phyloP scores from a whole-genome alignment of 495 filamentous ascomycete genomes.

The Penicillium herquei region DNA sequence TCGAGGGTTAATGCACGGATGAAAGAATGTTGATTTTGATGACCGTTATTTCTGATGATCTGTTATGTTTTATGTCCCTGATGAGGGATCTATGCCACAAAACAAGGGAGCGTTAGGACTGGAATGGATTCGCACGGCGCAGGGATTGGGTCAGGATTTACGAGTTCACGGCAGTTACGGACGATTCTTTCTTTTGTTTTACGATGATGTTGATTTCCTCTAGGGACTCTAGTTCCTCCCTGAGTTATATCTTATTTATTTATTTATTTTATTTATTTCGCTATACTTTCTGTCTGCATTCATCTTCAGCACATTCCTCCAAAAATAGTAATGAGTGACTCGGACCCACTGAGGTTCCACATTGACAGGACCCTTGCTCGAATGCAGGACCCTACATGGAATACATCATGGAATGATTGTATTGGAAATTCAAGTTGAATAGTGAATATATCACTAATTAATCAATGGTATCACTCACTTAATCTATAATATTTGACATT shows the following conservation, averaged over 20 bases:
- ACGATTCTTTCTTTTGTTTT: not conserved
- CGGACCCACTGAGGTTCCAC: constrained; percentile 7
- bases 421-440: too few relatives aligned
- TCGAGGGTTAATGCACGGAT: constrained; percentile 31
- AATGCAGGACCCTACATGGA: not conserved
- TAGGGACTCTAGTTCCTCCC: too few relatives aligned
- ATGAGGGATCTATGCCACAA: not conserved
- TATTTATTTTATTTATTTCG: not conserved
- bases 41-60: constrained; percentile 11
- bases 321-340: not conserved
- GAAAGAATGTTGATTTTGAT: not conserved
- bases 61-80: constrained; percentile 5
- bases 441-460: too few relatives aligned
- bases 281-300: too few relatives aligned
- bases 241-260: not conserved
- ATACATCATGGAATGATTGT: too few relatives aligned
- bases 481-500: not conserved
- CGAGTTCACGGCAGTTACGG: constrained; percentile 2
- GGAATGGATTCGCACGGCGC: constrained; percentile 14
- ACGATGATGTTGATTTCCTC: too few relatives aligned
- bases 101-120: constrained; percentile 1
- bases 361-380: constrained; percentile 10
- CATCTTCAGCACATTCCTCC: not conserved
- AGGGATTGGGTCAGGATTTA: constrained; percentile 5
- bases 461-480: not conserved